These are phyloP conservation scores for Russula dissimulans DNA, from an alignment of 768 basidiomycete species.

Conservation along the genomic window DNA sequence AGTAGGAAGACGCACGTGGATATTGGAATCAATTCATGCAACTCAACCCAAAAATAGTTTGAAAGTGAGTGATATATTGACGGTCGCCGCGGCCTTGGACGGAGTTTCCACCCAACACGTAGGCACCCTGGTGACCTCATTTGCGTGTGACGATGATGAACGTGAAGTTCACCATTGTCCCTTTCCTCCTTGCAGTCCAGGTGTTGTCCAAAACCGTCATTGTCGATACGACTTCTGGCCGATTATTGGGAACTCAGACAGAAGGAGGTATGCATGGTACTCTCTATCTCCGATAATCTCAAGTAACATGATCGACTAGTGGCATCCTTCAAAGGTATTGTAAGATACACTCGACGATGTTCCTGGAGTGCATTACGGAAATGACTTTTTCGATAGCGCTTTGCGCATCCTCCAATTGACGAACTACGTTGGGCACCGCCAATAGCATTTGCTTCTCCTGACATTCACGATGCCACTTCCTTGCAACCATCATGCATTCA, in stretches of 20 bases:
- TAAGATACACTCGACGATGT: background rate
- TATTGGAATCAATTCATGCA: too few relatives aligned
- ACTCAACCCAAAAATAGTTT: too few relatives aligned
- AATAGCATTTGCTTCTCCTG: background rate
- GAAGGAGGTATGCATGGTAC: background rate
- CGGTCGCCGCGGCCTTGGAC: too few relatives aligned
- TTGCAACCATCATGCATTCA: slow-evolving; percentile 7
- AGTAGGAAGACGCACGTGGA: too few relatives aligned
- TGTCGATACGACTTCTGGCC: slow-evolving; percentile 6
- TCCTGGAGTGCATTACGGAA: too few relatives aligned
- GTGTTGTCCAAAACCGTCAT: background rate
- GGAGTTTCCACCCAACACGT: too few relatives aligned
- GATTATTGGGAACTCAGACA: background rate
- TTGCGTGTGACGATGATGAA: background rate
- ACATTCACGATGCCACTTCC: background rate
- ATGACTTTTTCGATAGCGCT: background rate
- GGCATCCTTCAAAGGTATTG: slow-evolving; percentile 9
- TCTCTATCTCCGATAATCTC: background rate
- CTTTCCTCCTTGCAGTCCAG: background rate
- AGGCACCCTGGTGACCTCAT: too few relatives aligned
- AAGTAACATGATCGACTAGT: background rate
- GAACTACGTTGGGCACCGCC: slow-evolving; percentile 6
- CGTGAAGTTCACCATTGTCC: background rate
- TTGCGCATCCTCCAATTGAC: slow-evolving; percentile 1
- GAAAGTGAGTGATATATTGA: too few relatives aligned